Percentiles rank a stretch among this genome's conserved stretches.
Evolutionary conservation across 805 yeast genomes (phyloP).

Genomic region (Saccharomycopsis guyanensis): DNA sequence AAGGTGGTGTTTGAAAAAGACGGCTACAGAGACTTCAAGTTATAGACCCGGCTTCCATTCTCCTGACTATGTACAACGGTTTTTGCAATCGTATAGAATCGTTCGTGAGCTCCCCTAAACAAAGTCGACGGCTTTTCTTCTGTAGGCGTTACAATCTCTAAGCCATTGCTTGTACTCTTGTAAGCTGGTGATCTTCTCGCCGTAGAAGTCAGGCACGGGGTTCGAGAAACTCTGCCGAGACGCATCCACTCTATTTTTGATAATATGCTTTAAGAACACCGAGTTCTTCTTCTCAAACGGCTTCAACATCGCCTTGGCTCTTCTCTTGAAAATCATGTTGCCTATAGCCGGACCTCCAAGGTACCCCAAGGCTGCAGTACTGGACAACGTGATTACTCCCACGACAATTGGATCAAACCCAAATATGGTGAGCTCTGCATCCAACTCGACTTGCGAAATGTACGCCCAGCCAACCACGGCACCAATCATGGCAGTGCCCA

Average conservation of each 20-base stretch:
- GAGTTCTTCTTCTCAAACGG: constrained; percentile 57
- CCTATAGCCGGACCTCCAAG: constrained; percentile 80
- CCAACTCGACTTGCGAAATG: constrained; percentile 75
- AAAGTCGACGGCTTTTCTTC: constrained; percentile 72
- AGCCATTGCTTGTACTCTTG: constrained; percentile 91
- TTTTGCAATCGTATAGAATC: no score
- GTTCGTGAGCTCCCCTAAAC: no score
- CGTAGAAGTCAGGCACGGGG: constrained; percentile 98
- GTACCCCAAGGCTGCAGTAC: constrained; percentile 72
- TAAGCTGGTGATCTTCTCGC: constrained; percentile 86
- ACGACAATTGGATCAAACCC: constrained; percentile 89
- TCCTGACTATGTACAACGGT: no score
- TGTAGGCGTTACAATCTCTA: constrained; percentile 87
- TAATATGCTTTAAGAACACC: constrained; percentile 65
- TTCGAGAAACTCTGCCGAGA: constrained; percentile 81
- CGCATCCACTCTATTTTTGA: constrained; percentile 83
- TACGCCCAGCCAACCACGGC: constrained; percentile 64
- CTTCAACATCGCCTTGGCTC: constrained; percentile 38
- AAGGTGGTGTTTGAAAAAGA: constrained; percentile 29
- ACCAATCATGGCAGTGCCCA: constrained; percentile 58
- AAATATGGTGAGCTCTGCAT: constrained; percentile 74
- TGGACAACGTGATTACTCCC: constrained; percentile 62
- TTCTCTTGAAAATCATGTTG: constrained; percentile 53
- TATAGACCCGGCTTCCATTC: no score
- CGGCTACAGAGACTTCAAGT: constrained; percentile 8